These are phyloP conservation scores for Bretschneidera sinensis DNA, from an alignment of 345 rosid genomes.

Conservation along the genomic window DNA sequence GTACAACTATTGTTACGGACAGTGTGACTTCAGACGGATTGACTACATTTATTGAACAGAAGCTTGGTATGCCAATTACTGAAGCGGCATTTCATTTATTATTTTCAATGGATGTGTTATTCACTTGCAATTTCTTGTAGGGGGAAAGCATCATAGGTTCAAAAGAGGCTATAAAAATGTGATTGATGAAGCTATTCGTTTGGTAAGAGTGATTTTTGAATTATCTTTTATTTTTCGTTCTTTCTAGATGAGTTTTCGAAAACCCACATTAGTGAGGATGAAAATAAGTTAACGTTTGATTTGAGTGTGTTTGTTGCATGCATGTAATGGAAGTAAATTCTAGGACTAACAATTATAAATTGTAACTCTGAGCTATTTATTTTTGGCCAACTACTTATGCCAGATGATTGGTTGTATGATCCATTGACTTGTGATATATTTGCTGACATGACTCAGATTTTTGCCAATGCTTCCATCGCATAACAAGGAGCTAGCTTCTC, in stretches of 20 bases:
- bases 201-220: constrained; percentile 50
- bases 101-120: constrained; percentile 5
- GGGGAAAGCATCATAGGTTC: constrained; percentile 94
- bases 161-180: constrained; percentile 98
- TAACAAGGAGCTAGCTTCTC: too few species aligned
- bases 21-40: constrained; percentile 98
- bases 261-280: background rate
- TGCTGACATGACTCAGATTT: too few species aligned
- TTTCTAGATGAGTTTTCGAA: background rate
- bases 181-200: constrained; percentile 87
- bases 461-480: too few species aligned
- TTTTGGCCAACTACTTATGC: too few species aligned
- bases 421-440: background rate
- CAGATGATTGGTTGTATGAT: background rate
- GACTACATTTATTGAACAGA: constrained; percentile 76
- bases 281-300: background rate
- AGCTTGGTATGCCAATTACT: constrained; percentile 59
- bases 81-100: background rate
- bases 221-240: background rate
- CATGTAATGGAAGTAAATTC: background rate
- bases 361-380: background rate
- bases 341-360: background rate
- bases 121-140: constrained; percentile 32
- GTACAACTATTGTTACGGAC: constrained; percentile 90
- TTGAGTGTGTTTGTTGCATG: background rate